phyloP scores from a whole-genome alignment of 169 alveolate genomes.

The Cryptosporidium meleagridis region DNA sequence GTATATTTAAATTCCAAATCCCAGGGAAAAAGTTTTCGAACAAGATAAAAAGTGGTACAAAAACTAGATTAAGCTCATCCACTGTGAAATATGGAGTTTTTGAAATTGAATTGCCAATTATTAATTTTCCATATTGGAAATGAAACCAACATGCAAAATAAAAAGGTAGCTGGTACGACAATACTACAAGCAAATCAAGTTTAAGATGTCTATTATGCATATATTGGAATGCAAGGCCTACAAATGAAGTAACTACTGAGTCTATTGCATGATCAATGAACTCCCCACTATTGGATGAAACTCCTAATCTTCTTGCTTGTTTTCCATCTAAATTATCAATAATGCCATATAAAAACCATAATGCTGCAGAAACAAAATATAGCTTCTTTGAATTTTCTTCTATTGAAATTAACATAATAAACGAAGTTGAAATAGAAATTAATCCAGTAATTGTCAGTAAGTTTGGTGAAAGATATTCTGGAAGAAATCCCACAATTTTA shows the following conservation, averaged over 20 bases:
- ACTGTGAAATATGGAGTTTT: constrained; percentile 56
- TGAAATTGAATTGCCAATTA: constrained; percentile 45
- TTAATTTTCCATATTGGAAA: constrained; percentile 53
- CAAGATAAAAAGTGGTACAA: constrained; percentile 40
- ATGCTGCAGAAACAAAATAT: constrained; percentile 11
- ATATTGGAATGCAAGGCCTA: constrained; percentile 50
- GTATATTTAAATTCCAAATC: constrained; percentile 27
- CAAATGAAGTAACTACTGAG: constrained; percentile 60
- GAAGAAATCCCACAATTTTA: constrained; percentile 31
- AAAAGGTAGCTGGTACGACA: constrained; percentile 62
- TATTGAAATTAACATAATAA: background rate
- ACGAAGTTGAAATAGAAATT: constrained; percentile 1
- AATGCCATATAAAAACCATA: constrained; percentile 58
- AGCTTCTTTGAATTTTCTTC: background rate
- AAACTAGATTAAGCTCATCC: constrained; percentile 58
- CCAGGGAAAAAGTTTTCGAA: constrained; percentile 43
- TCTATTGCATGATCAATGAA: constrained; percentile 75
- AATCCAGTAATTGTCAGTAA: constrained; percentile 19
- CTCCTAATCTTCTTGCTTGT: constrained; percentile 76
- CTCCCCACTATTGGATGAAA: constrained; percentile 70
- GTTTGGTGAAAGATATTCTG: constrained; percentile 39
- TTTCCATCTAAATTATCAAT: constrained; percentile 76
- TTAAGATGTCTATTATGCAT: constrained; percentile 30
- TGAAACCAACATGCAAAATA: constrained; percentile 72
- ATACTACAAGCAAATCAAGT: constrained; percentile 10